phyloP scores from a whole-genome alignment of 441 rosid genomes.

The Adansonia madagascariensis region DNA sequence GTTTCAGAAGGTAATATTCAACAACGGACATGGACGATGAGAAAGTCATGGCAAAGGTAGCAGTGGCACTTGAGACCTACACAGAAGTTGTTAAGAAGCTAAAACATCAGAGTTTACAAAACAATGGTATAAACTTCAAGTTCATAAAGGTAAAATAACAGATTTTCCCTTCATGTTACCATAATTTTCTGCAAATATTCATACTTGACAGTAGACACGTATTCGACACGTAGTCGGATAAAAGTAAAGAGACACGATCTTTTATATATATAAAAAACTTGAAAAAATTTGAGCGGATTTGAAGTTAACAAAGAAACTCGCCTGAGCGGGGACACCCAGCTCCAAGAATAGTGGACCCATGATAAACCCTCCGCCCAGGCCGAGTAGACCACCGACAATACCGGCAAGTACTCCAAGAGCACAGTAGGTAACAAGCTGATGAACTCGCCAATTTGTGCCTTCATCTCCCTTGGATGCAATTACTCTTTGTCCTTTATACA shows the following conservation, averaged over 20 bases:
- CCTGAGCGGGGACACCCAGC: constrained; percentile 76
- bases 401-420: constrained; percentile 59
- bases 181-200: no score
- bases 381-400: constrained; percentile 68
- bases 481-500: constrained; percentile 61
- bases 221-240: no score
- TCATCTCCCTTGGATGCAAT: constrained; percentile 64
- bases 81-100: constrained; percentile 5
- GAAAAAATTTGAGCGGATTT: no score
- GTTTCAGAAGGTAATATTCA: constrained; percentile 74
- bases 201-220: no score
- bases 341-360: constrained; percentile 80
- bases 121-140: constrained; percentile 1
- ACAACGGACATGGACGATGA: constrained; percentile 79
- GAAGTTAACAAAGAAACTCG: constrained; percentile 26
- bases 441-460: constrained; percentile 38
- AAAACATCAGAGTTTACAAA: not conserved
- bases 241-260: no score
- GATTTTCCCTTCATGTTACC: not conserved
- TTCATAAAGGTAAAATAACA: no score
- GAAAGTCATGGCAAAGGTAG: constrained; percentile 76
- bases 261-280: no score
- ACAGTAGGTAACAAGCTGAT: constrained; percentile 56
- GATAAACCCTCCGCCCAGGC: constrained; percentile 74
- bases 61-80: constrained; percentile 80